Base-by-base conservation (phyloP, 2,329 filamentous ascomycete species). In the Bipolaris bicolor region DNA sequence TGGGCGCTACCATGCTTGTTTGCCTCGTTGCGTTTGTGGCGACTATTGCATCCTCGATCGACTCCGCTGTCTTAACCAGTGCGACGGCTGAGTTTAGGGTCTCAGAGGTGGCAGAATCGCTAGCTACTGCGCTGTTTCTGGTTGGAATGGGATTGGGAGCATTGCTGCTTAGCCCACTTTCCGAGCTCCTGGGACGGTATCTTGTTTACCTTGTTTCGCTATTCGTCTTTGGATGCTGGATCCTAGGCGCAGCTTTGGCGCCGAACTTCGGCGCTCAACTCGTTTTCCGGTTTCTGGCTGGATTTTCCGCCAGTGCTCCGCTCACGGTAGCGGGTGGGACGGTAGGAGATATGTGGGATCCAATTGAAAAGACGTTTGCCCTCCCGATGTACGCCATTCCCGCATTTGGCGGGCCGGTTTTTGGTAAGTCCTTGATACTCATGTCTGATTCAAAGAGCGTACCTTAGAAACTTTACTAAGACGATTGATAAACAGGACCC, bases 41-140 rank as follows among this genome's bases (percentile, higher is more conserved):
- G 0, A 79, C 79, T 3, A 75, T 80, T 1, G 83, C 83, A 0
- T 83, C 81, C 3, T 80, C 82, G 0, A 84, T 86, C 39, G 83
- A 86, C 52, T 81, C 82, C 0, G 78, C 77, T 0, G 80, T 82
- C 1, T 60, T 83, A 0, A 74, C 75, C 0, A 78, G 82, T 58
- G 82, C 89, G 1, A 78, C 82, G 11, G 52, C 73, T 2, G 73
- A 83, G 10, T 83, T 82, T 50, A 63, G 74, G 3, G 76, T 82
- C 3, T 74, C 77, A 29, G 69, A 65, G 29, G 77, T 81, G 58
- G 77, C 81, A 3, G 69, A 77, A 20, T 78, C 75, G 5, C 71
- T 83, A 1, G 81, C 81, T n/a, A 79, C 81, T 2, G 76, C 79
- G 0, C 61, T 84, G 29, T 75, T 82, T 9, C 61, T 84, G 2